Evolutionary conservation across 1,284 basidiomycete species (phyloP).

Genomic region (Trichosporon coremiiforme): DNA sequence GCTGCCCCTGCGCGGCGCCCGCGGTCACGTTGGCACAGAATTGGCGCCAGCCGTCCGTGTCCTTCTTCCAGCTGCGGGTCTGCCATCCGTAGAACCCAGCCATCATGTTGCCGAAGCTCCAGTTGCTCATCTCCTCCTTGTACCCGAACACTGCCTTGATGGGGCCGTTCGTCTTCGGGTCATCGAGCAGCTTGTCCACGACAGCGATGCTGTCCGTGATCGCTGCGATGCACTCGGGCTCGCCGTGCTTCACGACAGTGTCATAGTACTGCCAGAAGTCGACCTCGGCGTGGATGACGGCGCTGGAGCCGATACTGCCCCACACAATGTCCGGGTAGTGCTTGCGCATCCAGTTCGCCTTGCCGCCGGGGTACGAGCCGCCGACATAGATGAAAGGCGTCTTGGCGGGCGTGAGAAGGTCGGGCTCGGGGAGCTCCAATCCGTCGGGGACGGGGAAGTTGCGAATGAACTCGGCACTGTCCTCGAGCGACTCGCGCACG

Average conservation of each 20-base stretch:
- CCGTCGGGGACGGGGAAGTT: slow-evolving; percentile 69
- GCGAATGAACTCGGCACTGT: slow-evolving; percentile 84
- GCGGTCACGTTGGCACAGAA: neutral
- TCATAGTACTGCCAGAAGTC: slow-evolving; percentile 54
- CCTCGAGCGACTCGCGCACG: slow-evolving; percentile 83
- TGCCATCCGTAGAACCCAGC: neutral
- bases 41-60: neutral
- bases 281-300: slow-evolving; percentile 45
- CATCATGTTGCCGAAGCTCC: neutral
- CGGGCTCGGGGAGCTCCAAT: slow-evolving; percentile 66
- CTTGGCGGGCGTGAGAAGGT: slow-evolving; percentile 58
- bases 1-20: neutral
- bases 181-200: slow-evolving; percentile 12
- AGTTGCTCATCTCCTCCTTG: neutral
- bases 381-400: slow-evolving; percentile 94
- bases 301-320: slow-evolving; percentile 89
- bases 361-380: slow-evolving; percentile 77
- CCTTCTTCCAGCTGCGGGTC: neutral
- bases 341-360: slow-evolving; percentile 88
- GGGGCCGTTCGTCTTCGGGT: neutral
- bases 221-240: slow-evolving; percentile 65
- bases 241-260: slow-evolving; percentile 74
- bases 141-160: neutral
- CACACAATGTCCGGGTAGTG: slow-evolving; percentile 74
- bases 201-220: neutral